These are phyloP conservation scores for Trematosphaeria pertusa DNA, from an alignment of 2,329 filamentous ascomycete genomes.

Conservation along the genomic window DNA sequence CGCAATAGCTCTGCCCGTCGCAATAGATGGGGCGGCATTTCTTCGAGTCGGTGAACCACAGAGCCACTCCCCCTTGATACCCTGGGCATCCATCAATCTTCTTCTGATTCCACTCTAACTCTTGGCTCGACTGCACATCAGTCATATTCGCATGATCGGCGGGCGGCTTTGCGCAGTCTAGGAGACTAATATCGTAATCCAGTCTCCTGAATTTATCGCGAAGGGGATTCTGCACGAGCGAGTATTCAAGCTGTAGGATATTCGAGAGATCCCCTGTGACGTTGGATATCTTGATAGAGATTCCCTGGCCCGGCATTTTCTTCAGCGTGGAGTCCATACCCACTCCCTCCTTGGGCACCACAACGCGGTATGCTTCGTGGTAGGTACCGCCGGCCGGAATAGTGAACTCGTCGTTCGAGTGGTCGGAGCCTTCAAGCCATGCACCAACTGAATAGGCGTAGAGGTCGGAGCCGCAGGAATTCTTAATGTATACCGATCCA, in stretches of 20 bases:
- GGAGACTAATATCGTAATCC: constrained; percentile 22
- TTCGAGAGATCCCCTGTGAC: not conserved
- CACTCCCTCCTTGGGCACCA: not conserved
- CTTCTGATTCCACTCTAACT: not conserved
- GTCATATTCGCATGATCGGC: not conserved
- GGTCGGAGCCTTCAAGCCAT: not conserved
- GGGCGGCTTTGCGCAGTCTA: constrained; percentile 15
- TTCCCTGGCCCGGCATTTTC: no score
- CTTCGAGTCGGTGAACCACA: constrained; percentile 4
- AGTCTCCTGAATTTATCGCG: constrained; percentile 12
- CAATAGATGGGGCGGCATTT: constrained; percentile 11
- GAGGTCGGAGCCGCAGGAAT: constrained; percentile 2
- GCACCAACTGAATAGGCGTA: not conserved
- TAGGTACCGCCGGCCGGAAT: constrained; percentile 1
- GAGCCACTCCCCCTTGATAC: constrained; percentile 6
- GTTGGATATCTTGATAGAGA: constrained; percentile 18
- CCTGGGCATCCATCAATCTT: constrained; percentile 10
- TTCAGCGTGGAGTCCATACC: not conserved
- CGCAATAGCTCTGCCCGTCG: constrained; percentile 9
- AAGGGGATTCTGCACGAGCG: constrained; percentile 4
- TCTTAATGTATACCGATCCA: constrained; percentile 5
- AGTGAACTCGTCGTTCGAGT: not conserved
- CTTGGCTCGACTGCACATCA: no score
- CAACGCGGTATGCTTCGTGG: constrained; percentile 1
- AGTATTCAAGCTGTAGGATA: constrained; percentile 18